These are phyloP conservation scores for Pythium pyrilobum DNA, from an alignment of 352 stramenopile genomes.

Conservation along the genomic window DNA sequence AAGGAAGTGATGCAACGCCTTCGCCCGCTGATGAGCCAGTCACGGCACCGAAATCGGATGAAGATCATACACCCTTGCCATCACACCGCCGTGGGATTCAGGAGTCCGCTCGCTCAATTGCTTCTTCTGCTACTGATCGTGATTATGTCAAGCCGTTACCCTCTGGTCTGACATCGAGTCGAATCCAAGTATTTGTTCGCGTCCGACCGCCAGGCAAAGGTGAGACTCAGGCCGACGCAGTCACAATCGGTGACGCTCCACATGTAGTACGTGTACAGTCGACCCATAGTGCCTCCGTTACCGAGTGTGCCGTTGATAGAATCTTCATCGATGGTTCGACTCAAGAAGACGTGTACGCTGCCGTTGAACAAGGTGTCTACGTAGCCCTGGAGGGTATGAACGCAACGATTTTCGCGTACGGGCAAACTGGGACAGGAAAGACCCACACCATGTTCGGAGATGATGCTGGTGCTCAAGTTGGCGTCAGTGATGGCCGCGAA, in stretches of 20 bases:
- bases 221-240: conserved; percentile 23
- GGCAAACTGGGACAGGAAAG: conserved; percentile 89
- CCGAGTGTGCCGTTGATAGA: conserved; percentile 64
- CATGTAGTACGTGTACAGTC: conserved; percentile 24
- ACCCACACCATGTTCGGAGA: conserved; percentile 90
- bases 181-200: conserved; percentile 69
- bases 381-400: conserved; percentile 83
- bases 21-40: too few relatives aligned
- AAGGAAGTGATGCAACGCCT: too few relatives aligned
- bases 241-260: conserved; percentile 25
- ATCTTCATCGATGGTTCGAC: conserved; percentile 59
- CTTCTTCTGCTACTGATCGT: not conserved
- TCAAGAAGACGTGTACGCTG: conserved; percentile 77
- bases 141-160: not conserved
- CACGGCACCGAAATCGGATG: too few relatives aligned
- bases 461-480: conserved; percentile 11
- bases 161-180: conserved; percentile 7
- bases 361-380: conserved; percentile 55
- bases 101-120: not conserved
- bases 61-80: too few relatives aligned
- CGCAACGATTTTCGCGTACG: conserved; percentile 90
- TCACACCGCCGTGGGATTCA: too few relatives aligned
- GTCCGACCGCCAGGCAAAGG: conserved; percentile 35
- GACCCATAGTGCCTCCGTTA: conserved; percentile 19
- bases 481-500: not conserved